phyloP scores from a whole-genome alignment of 2,329 filamentous ascomycete genomes.

The Boeremia lycopersici region DNA sequence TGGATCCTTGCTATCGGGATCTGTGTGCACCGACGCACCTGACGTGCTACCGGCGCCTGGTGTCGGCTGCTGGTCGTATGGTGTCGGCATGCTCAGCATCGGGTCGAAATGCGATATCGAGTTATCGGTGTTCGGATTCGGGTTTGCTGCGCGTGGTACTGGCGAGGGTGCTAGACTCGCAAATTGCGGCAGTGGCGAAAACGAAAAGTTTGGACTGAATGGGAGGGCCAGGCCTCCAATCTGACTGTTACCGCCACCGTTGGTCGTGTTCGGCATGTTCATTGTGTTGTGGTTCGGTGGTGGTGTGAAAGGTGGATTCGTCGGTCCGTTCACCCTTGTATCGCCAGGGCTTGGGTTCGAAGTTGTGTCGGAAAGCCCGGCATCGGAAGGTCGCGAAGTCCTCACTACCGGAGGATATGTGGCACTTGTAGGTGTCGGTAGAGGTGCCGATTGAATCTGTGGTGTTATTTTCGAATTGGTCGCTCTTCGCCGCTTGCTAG shows the following conservation, averaged over 20 bases:
- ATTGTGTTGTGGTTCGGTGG: constrained; percentile 28
- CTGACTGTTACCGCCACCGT: constrained; percentile 15
- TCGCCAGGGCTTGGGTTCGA: constrained; percentile 32
- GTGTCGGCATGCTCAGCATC: constrained; percentile 51
- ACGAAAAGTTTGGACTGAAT: constrained; percentile 51
- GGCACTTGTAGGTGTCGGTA: constrained; percentile 41
- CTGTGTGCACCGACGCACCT: constrained; percentile 48
- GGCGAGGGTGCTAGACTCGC: constrained; percentile 42
- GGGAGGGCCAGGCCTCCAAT: constrained; percentile 37
- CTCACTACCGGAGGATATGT: constrained; percentile 31
- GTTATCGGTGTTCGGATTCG: constrained; percentile 26
- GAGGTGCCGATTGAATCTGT: constrained; percentile 29
- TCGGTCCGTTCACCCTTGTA: constrained; percentile 26
- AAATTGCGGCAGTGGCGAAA: constrained; percentile 43
- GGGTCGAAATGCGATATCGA: constrained; percentile 38
- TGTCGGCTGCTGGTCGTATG: constrained; percentile 52
- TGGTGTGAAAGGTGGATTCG: constrained; percentile 37
- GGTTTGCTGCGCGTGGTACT: constrained; percentile 27
- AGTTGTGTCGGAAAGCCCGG: constrained; percentile 26
- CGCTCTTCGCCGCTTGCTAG: constrained; percentile 44
- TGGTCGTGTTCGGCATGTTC: constrained; percentile 22
- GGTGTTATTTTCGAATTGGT: constrained; percentile 26
- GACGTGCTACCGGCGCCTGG: constrained; percentile 52
- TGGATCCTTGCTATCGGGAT: constrained; percentile 71
- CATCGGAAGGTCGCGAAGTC: constrained; percentile 29